Evolutionary conservation across 345 rosid species (phyloP).

Genomic region (Pelargonium nanum): DNA sequence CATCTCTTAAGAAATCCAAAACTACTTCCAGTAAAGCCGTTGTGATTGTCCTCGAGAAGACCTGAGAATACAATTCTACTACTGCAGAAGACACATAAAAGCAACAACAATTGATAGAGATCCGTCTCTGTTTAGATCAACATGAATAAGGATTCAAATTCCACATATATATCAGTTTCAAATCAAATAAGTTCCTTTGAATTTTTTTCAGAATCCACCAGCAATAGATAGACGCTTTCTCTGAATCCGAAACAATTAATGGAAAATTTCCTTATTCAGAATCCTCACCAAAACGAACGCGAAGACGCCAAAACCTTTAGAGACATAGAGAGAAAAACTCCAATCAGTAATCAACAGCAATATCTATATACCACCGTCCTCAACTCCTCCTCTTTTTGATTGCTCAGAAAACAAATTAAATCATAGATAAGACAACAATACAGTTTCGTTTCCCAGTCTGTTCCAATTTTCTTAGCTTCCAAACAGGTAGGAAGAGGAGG

Average conservation of each 20-base stretch:
- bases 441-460: no score
- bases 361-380: background rate
- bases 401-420: background rate
- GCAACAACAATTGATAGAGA: background rate
- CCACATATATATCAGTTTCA: background rate
- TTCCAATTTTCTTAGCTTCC: background rate
- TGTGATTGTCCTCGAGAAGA: background rate
- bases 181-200: no score
- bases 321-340: background rate
- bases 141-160: background rate
- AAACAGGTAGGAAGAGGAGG: background rate
- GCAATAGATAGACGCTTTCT: no score
- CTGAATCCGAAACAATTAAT: background rate
- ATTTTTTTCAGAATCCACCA: no score
- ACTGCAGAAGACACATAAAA: background rate
- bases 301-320: background rate
- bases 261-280: background rate
- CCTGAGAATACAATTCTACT: background rate
- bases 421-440: background rate
- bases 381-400: background rate
- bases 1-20: background rate
- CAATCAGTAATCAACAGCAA: background rate
- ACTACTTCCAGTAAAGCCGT: background rate
- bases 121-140: background rate
- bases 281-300: background rate